Conservation (phyloP, 2,329 filamentous ascomycete genomes). For the Conoideocrella luteorostrata region DNA sequence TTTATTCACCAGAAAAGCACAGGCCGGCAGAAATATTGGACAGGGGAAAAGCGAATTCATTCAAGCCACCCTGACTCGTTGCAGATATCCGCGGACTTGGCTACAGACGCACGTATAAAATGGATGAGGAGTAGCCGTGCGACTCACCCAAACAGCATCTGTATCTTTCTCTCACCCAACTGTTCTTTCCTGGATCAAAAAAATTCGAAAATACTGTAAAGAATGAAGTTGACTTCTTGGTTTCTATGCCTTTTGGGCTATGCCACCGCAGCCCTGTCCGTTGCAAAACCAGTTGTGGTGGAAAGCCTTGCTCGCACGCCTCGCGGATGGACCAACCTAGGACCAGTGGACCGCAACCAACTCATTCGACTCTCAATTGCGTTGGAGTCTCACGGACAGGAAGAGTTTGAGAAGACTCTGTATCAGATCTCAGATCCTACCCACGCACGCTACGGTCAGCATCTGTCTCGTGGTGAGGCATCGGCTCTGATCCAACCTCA, state of each 20-base stretch:
- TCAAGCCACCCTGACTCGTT: neutral
- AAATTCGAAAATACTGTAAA: neutral
- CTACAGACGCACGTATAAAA: neutral
- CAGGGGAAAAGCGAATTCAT: too few species aligned
- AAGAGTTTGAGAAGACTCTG: slow-evolving; percentile 35
- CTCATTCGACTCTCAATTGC: slow-evolving; percentile 24
- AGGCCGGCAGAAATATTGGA: neutral
- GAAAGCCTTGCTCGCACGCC: slow-evolving; percentile 16
- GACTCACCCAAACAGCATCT: neutral
- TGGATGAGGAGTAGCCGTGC: neutral
- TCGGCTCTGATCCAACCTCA: slow-evolving; percentile 41
- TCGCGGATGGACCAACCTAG: slow-evolving; percentile 17
- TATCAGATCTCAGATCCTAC: slow-evolving; percentile 42
- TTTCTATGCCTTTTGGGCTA: neutral
- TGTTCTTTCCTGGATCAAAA: too few species aligned
- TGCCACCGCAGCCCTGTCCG: neutral
- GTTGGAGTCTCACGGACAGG: slow-evolving; percentile 17
- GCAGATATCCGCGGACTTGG: neutral
- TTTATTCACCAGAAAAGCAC: neutral
- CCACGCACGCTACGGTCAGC: slow-evolving; percentile 39
- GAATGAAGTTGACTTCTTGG: neutral
- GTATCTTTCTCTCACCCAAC: neutral
- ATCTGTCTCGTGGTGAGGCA: slow-evolving; percentile 42
- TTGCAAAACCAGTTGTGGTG: slow-evolving; percentile 8
- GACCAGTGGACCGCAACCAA: slow-evolving; percentile 12